Conservation (phyloP, 2,329 filamentous ascomycete genomes). For the Penicillium sclerotigenum region DNA sequence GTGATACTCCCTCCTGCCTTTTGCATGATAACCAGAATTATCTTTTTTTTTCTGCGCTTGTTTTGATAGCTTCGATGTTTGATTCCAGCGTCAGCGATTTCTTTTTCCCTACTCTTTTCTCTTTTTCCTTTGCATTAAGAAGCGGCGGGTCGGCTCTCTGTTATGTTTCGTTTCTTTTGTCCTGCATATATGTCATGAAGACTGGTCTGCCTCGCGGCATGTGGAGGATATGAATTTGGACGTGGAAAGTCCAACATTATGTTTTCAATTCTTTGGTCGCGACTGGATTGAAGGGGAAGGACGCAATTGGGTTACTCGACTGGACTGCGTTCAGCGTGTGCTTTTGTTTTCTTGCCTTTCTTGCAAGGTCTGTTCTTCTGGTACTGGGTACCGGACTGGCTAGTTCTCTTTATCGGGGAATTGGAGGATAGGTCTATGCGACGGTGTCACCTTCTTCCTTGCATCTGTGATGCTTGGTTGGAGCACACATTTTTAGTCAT, state of each 20-base stretch:
- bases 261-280: constrained; percentile 34
- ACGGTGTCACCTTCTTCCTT: constrained; percentile 20
- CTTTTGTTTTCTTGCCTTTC: constrained; percentile 11
- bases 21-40: constrained; percentile 35
- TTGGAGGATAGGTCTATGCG: constrained; percentile 22
- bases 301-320: constrained; percentile 5
- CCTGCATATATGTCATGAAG: constrained; percentile 48
- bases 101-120: constrained; percentile 23
- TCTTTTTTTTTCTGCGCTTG: constrained; percentile 33
- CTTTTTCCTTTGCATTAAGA: constrained; percentile 41
- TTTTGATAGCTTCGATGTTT: constrained; percentile 37
- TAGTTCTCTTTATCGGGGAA: constrained; percentile 12
- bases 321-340: constrained; percentile 19
- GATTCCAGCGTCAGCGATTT: constrained; percentile 50
- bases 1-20: constrained; percentile 42
- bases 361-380: constrained; percentile 38
- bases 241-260: constrained; percentile 37
- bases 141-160: constrained; percentile 49
- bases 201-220: constrained; percentile 50
- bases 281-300: constrained; percentile 7
- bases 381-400: constrained; percentile 43
- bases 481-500: constrained; percentile 16
- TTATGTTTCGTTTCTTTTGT: constrained; percentile 37
- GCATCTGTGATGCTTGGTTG: constrained; percentile 38
- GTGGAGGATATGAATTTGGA: constrained; percentile 43